Base-by-base conservation (phyloP, 2,329 filamentous ascomycete genomes). In the Hypoxylon sp. region DNA sequence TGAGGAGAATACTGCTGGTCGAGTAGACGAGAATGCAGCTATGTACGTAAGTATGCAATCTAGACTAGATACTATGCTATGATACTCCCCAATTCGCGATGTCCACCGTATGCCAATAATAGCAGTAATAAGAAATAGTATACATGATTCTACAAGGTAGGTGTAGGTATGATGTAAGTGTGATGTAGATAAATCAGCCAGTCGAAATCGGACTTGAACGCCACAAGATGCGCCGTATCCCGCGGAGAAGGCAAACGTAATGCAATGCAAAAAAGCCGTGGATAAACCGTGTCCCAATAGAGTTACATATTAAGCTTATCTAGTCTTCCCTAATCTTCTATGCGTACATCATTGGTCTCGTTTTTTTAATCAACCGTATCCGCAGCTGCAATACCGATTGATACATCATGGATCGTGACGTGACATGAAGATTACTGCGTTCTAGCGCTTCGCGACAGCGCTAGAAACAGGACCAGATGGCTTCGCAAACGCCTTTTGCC, bases 401-500 rank as follows among this genome's bases (percentile, higher is more conserved):
- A 44, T 8, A 24, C 27, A 35, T 50, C 55, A 29, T 50, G 2
- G 24, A 13, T 50, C 31, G 44, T 39, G 39, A 50, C 21, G 44
- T 27, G 15, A 6, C 15, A 15, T 27, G 29, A 50, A 37, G 19
- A 58, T 29, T 19, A 21, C 37, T 24, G n/a, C 44, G n/a, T 50
- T 24, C 52, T 64, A 64, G n/a, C 60, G 60, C 52, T 61, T 64
- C 47, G 59, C 69, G 65, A 59, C 73, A 70, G 47, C 54, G 13
- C 39, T 50, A 4, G 52, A 37, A 2, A n/a, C n/a, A 27, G 31
- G 46, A 32, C 50, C 65, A 35, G 56, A 21, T 6, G 62, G 73
- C 77, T 86, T 86, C 32, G 79, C 80, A 74, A 88, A 87, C 0
- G 86, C 83, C 83, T 89, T 89, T 78, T 90, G 88, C 73, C 82